phyloP scores from a whole-genome alignment of 768 basidiomycete genomes.

The Pilatotrama ljubarskyi region DNA sequence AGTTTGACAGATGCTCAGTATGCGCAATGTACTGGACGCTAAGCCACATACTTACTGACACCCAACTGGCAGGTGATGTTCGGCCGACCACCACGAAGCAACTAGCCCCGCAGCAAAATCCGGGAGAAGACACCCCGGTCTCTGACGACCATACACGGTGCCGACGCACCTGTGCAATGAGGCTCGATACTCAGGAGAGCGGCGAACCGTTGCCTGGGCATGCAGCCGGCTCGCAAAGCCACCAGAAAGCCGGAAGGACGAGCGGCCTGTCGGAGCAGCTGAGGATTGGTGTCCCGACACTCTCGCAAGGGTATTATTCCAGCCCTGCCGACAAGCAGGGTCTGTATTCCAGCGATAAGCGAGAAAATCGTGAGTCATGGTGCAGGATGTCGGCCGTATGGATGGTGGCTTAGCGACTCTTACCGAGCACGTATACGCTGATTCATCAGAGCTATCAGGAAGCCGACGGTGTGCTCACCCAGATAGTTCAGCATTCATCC shows the following conservation, averaged over 20 bases:
- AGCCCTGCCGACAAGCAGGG: neutral
- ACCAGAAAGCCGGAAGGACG: neutral
- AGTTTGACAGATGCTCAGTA: neutral
- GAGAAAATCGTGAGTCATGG: neutral
- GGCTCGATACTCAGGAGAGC: conserved; percentile 13
- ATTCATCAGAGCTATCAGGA: no score
- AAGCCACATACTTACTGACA: neutral
- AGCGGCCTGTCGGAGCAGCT: conserved; percentile 2
- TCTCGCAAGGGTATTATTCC: neutral
- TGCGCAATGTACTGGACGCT: neutral
- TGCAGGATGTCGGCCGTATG: no score
- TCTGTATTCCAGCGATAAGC: neutral
- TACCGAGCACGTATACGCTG: no score
- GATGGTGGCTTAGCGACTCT: no score
- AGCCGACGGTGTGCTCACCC: neutral
- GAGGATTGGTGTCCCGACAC: neutral
- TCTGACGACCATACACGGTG: neutral
- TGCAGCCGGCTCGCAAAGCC: neutral
- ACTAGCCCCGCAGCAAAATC: neutral
- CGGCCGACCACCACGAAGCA: neutral
- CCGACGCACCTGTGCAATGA: conserved; percentile 5
- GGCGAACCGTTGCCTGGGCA: neutral
- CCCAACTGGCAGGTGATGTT: neutral
- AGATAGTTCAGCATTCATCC: neutral
- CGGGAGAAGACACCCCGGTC: neutral